Percentiles rank a stretch among this genome's conserved stretches.
These are phyloP conservation scores for Ustilago esculenta DNA, from an alignment of 1,284 basidiomycete genomes.

Conservation along the genomic window DNA sequence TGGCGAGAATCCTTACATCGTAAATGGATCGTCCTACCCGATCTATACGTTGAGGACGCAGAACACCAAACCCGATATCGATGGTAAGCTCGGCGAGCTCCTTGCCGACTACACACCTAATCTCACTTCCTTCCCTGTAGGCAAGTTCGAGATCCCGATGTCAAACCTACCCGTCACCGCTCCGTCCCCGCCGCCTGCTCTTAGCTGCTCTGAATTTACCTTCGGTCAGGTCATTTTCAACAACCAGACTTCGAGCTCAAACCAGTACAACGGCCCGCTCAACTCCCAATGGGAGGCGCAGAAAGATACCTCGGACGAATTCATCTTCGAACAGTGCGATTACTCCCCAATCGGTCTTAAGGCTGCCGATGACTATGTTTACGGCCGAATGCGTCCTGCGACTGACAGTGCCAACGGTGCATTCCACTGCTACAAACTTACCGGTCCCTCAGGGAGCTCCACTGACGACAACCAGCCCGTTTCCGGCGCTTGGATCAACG, in stretches of 20 bases:
- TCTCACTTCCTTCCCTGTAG: constrained; percentile 5
- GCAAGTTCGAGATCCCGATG: neutral
- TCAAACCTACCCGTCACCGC: neutral
- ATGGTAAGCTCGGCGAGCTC: constrained; percentile 12
- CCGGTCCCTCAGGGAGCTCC: neutral
- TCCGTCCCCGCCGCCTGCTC: neutral
- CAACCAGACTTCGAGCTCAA: constrained; percentile 18
- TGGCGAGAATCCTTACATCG: constrained; percentile 8
- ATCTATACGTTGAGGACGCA: constrained; percentile 11
- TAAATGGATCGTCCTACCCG: constrained; percentile 9
- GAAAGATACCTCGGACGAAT: constrained; percentile 6
- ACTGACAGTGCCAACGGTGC: constrained; percentile 4
- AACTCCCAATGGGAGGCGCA: constrained; percentile 20
- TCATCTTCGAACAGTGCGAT: constrained; percentile 33
- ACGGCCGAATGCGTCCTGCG: constrained; percentile 26
- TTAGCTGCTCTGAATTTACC: constrained; percentile 5
- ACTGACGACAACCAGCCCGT: neutral
- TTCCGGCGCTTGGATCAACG: constrained; percentile 6
- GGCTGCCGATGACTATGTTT: constrained; percentile 3
- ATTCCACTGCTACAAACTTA: constrained; percentile 18
- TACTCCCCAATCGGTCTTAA: constrained; percentile 16
- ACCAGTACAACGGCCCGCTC: constrained; percentile 18
- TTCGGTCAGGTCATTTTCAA: constrained; percentile 20
- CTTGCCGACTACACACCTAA: constrained; percentile 20
- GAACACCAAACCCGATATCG: constrained; percentile 1